Conservation (phyloP, 148 eudicot genomes). For the Dianthus caryophyllus region DNA sequence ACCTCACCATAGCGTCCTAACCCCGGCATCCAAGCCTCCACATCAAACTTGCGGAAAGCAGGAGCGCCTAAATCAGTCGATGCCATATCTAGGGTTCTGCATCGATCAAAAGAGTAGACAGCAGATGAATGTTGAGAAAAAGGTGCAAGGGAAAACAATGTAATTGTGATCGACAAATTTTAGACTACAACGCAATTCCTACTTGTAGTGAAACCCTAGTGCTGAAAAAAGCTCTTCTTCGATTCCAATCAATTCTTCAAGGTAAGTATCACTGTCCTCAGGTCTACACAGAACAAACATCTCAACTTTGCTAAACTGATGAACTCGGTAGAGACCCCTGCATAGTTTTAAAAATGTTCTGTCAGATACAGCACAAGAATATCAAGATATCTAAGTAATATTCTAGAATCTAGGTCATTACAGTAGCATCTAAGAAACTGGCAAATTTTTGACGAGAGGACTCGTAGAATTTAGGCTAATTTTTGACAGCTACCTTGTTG, state of each 20-base stretch:
- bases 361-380: conserved; percentile 18
- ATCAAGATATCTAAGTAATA: neutral
- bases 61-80: conserved; percentile 90
- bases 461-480: neutral
- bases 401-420: neutral
- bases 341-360: conserved; percentile 19
- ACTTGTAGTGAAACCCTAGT: conserved; percentile 86
- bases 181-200: conserved; percentile 13
- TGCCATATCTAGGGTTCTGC: conserved; percentile 93
- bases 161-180: neutral
- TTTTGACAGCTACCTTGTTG: conserved; percentile 53
- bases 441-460: neutral
- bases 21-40: conserved; percentile 99
- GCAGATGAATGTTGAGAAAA: neutral
- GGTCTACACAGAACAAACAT: conserved; percentile 86
- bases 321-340: conserved; percentile 93
- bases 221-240: conserved; percentile 81
- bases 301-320: conserved; percentile 95
- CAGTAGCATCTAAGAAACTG: neutral
- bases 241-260: conserved; percentile 72
- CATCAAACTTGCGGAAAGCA: conserved; percentile 84
- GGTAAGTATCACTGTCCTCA: conserved; percentile 74
- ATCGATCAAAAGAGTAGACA: conserved; percentile 8
- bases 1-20: conserved; percentile 92
- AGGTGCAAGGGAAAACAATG: neutral